phyloP scores from a whole-genome alignment of 257 asterid species.

The Solanum chaucha region DNA sequence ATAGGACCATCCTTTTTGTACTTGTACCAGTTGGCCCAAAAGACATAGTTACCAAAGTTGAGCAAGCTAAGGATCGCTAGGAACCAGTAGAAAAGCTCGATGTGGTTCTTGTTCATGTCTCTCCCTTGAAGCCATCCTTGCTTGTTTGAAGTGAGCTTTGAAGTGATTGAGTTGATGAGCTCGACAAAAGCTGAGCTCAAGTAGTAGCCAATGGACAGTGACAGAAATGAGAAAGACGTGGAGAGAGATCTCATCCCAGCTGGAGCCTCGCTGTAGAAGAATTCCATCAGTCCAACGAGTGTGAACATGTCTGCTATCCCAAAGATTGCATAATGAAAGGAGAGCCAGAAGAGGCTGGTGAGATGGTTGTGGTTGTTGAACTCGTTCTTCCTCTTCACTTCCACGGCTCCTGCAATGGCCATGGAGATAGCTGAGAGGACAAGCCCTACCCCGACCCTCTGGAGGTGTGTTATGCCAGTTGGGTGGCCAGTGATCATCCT shows the following conservation, averaged over 20 bases:
- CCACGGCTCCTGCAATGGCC: slow-evolving; percentile 49
- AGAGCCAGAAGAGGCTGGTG: slow-evolving; percentile 51
- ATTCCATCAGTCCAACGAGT: slow-evolving; percentile 60
- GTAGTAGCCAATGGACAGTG: slow-evolving; percentile 60
- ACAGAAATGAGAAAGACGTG: slow-evolving; percentile 51
- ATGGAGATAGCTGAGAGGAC: slow-evolving; percentile 52
- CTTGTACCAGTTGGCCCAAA: slow-evolving; percentile 62
- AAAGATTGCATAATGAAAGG: slow-evolving; percentile 47
- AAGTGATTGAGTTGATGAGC: slow-evolving; percentile 39
- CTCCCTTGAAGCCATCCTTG: slow-evolving; percentile 64
- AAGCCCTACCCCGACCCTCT: slow-evolving; percentile 54
- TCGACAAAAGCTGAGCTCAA: slow-evolving; percentile 59
- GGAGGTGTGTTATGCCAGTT: slow-evolving; percentile 51
- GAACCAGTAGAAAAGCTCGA: slow-evolving; percentile 61
- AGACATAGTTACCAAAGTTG: slow-evolving; percentile 52
- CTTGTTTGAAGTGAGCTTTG: slow-evolving; percentile 23
- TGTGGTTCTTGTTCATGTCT: slow-evolving; percentile 35
- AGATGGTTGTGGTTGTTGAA: slow-evolving; percentile 28
- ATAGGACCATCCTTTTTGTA: slow-evolving; percentile 23
- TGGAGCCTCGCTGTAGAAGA: slow-evolving; percentile 72
- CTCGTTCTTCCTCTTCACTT: slow-evolving; percentile 41
- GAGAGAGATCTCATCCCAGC: slow-evolving; percentile 69
- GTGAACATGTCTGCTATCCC: slow-evolving; percentile 86
- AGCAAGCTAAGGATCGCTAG: slow-evolving; percentile 55
- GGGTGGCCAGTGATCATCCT: slow-evolving; percentile 38